These are phyloP conservation scores for Saturnispora quitensis DNA, from an alignment of 805 yeast genomes.

Conservation along the genomic window DNA sequence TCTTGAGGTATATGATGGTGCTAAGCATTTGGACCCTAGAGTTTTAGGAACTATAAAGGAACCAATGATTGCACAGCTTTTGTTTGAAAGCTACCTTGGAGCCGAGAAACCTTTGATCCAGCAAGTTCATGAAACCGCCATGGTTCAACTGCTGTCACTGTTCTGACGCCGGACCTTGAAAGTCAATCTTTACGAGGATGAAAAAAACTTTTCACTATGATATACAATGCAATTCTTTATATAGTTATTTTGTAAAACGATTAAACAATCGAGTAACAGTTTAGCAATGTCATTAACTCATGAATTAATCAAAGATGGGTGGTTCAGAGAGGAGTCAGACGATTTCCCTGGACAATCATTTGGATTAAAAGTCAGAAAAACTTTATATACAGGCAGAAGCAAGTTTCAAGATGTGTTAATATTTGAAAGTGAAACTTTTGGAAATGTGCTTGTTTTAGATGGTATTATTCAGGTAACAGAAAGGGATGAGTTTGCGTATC, in stretches of 20 bases:
- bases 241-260: background rate
- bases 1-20: conserved; percentile 7
- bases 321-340: conserved; percentile 75
- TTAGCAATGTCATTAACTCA: background rate
- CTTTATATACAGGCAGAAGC: conserved; percentile 60
- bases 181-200: background rate
- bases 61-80: conserved; percentile 54
- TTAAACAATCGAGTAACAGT: background rate
- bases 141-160: conserved; percentile 3
- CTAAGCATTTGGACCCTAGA: conserved; percentile 8
- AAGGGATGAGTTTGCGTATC: conserved; percentile 88
- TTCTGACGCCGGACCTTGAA: background rate
- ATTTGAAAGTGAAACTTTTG: conserved; percentile 66
- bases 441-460: conserved; percentile 82
- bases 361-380: conserved; percentile 49
- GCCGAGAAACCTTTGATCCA: conserved; percentile 58
- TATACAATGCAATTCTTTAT: background rate
- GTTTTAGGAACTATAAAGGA: conserved; percentile 52
- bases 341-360: conserved; percentile 88
- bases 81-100: conserved; percentile 68
- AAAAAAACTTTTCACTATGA: background rate
- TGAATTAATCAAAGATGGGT: conserved; percentile 44
- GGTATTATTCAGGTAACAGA: conserved; percentile 90
- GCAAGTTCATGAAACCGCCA: conserved; percentile 18
- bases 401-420: conserved; percentile 76